Percentiles rank a stretch among this genome's conserved stretches.
Conservation (phyloP, 352 stramenopile species). For the Phytophthora quininea region DNA sequence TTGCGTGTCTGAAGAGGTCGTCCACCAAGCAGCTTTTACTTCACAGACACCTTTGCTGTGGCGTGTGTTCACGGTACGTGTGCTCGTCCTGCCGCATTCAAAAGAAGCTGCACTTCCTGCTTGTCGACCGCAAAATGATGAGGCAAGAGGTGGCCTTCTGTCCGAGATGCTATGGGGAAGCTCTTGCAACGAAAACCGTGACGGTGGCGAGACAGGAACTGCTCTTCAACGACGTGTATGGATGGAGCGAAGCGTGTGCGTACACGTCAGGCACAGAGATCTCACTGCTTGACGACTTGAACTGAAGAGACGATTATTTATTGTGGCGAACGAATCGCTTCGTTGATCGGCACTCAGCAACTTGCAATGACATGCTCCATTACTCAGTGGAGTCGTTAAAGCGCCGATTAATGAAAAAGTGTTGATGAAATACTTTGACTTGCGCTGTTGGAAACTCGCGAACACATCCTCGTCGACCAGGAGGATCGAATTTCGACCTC, state of each 20-base stretch:
- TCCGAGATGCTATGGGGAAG: constrained; percentile 22
- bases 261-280: constrained; percentile 33
- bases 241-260: constrained; percentile 28
- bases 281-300: constrained; percentile 33
- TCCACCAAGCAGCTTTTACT: constrained; percentile 17
- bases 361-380: background rate
- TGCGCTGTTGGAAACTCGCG: too few relatives aligned
- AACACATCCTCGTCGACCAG: too few relatives aligned
- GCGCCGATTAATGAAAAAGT: too few relatives aligned
- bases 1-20: constrained; percentile 30
- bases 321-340: background rate
- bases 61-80: constrained; percentile 25
- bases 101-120: constrained; percentile 33
- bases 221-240: constrained; percentile 34
- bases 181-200: constrained; percentile 19
- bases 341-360: background rate
- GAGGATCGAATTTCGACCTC: too few relatives aligned
- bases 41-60: constrained; percentile 26
- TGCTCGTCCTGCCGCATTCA: constrained; percentile 31
- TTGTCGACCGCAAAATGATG: constrained; percentile 29
- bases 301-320: constrained; percentile 10
- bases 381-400: too few relatives aligned
- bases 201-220: constrained; percentile 23
- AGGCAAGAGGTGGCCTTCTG: constrained; percentile 30
- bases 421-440: too few relatives aligned